phyloP scores from a whole-genome alignment of 176 grass and related monocot genomes.

The Carex scoparia region DNA sequence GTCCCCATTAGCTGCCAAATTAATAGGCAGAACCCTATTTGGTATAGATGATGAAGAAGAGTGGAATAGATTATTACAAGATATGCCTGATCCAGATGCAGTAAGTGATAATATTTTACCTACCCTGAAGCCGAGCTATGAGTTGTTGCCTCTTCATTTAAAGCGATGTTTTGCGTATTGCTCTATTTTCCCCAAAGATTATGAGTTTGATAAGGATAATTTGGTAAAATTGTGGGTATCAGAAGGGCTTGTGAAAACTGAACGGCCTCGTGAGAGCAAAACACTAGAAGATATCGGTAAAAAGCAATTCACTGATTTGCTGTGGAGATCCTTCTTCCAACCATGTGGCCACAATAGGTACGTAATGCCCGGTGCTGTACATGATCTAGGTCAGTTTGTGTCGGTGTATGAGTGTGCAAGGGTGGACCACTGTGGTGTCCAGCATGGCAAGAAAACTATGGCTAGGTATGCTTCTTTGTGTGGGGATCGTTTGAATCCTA shows the following conservation, averaged over 20 bases:
- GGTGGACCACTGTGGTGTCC: not conserved
- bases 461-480: conserved; percentile 27
- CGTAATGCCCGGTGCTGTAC: conserved; percentile 31
- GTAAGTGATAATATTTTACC: not conserved
- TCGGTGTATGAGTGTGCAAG: conserved; percentile 25
- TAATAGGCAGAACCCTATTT: conserved; percentile 6
- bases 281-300: conserved; percentile 14
- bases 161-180: conserved; percentile 34
- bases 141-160: conserved; percentile 26
- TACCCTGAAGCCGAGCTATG: conserved; percentile 29
- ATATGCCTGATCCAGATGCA: not conserved
- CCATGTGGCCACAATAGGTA: not conserved
- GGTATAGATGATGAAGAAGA: not conserved
- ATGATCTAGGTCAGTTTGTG: conserved; percentile 35
- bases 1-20: conserved; percentile 24
- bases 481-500: not conserved
- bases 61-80: conserved; percentile 23
- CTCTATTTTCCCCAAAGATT: conserved; percentile 32
- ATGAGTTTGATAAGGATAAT: conserved; percentile 32
- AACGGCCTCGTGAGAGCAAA: not conserved
- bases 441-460: not conserved
- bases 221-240: conserved; percentile 37
- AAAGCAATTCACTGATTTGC: conserved; percentile 25
- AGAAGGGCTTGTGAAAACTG: conserved; percentile 11
- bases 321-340: conserved; percentile 29